These are phyloP conservation scores for Aureobasidium mangrovei DNA, from an alignment of 2,329 filamentous ascomycete genomes.

Conservation along the genomic window DNA sequence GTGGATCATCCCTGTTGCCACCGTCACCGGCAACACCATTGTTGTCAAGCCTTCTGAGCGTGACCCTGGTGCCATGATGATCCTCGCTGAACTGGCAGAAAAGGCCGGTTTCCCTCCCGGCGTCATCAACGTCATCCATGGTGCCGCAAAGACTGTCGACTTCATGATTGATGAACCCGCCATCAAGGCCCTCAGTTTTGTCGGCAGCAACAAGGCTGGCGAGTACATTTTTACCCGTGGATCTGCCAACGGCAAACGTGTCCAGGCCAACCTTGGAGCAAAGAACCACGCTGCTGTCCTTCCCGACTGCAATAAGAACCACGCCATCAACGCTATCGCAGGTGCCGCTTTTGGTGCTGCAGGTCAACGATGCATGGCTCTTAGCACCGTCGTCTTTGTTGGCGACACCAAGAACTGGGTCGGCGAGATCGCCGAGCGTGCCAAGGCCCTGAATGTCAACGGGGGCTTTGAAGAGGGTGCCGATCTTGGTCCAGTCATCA, in stretches of 20 bases:
- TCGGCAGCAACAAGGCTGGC: slow-evolving; percentile 78
- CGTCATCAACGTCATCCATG: slow-evolving; percentile 77
- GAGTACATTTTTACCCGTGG: slow-evolving; percentile 76
- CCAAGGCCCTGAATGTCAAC: slow-evolving; percentile 63
- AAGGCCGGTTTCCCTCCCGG: slow-evolving; percentile 76
- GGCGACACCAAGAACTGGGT: slow-evolving; percentile 81
- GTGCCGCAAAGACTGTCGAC: slow-evolving; percentile 70
- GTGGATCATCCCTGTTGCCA: slow-evolving; percentile 83
- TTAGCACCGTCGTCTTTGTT: slow-evolving; percentile 74
- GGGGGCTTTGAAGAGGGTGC: slow-evolving; percentile 74
- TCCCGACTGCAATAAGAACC: slow-evolving; percentile 84
- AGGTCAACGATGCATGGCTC: slow-evolving; percentile 78
- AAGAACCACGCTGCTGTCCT: slow-evolving; percentile 84
- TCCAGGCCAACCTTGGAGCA: slow-evolving; percentile 78
- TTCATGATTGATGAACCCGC: slow-evolving; percentile 77
- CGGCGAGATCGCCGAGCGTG: slow-evolving; percentile 65
- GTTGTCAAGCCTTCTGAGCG: slow-evolving; percentile 82
- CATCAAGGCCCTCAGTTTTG: slow-evolving; percentile 82
- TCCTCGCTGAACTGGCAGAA: slow-evolving; percentile 68
- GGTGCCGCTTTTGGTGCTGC: slow-evolving; percentile 79
- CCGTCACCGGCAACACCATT: slow-evolving; percentile 73
- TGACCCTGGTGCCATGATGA: slow-evolving; percentile 77
- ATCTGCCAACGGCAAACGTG: slow-evolving; percentile 77
- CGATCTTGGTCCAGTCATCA: slow-evolving; percentile 76
- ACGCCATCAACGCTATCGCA: slow-evolving; percentile 74